phyloP scores from a whole-genome alignment of 345 rosid genomes.

The Euphorbia tirucalli region DNA sequence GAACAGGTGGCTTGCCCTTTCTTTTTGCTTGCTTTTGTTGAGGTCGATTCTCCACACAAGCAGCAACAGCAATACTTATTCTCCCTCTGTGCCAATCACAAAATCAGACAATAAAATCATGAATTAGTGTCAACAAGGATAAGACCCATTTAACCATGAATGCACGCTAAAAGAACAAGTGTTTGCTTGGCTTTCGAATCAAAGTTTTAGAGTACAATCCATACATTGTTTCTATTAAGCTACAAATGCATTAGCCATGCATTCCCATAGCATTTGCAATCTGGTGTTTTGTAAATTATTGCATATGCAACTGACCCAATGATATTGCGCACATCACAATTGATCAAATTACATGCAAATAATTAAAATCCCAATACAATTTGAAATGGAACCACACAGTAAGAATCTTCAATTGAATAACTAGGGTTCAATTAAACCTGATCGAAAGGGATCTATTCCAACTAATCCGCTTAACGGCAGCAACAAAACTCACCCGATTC shows the following conservation, averaged over 20 bases:
- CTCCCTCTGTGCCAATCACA: constrained; percentile 62
- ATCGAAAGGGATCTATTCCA: constrained; percentile 92
- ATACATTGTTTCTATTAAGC: no score
- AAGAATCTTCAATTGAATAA: no score
- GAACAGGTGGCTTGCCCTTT: constrained; percentile 66
- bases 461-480: constrained; percentile 62
- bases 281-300: no score
- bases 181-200: background rate
- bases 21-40: constrained; percentile 51
- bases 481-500: constrained; percentile 47
- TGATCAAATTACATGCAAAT: no score
- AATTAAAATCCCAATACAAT: background rate
- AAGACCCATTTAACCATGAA: background rate
- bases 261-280: background rate
- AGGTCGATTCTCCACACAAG: constrained; percentile 46
- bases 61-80: constrained; percentile 71
- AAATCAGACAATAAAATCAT: constrained; percentile 13
- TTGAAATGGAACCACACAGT: background rate
- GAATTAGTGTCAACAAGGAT: background rate
- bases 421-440: constrained; percentile 41
- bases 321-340: no score
- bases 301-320: no score
- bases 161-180: background rate
- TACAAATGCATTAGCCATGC: background rate
- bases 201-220: background rate